A percentile compares a stretch with the other conserved stretches of the same genome.
Evolutionary conservation across 2,329 filamentous ascomycete species (phyloP).

Genomic region (Peltaster fructicola): DNA sequence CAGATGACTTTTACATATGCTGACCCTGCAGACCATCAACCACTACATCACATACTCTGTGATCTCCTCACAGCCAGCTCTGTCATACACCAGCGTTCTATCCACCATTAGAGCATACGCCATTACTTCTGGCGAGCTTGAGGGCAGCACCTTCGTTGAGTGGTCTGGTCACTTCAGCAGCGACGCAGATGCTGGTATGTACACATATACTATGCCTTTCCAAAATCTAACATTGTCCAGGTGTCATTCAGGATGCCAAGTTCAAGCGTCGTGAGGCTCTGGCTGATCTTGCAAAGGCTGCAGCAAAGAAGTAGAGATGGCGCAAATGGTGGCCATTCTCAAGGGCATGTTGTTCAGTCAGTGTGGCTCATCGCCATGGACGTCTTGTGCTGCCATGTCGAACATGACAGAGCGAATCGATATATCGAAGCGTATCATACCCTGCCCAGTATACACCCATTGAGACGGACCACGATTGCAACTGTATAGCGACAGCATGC

Average conservation of each 20-base stretch:
- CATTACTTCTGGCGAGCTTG: slow-evolving; percentile 47
- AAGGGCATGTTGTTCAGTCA: no score
- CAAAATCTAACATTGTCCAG: slow-evolving; percentile 21
- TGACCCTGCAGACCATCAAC: slow-evolving; percentile 40
- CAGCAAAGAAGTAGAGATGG: slow-evolving; percentile 18
- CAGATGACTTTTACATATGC: not conserved
- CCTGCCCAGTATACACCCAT: no score
- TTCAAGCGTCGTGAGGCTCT: slow-evolving; percentile 60
- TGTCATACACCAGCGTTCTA: slow-evolving; percentile 48
- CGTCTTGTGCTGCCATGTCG: no score
- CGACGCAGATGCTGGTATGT: slow-evolving; percentile 50
- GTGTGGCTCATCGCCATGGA: no score
- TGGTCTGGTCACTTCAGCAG: slow-evolving; percentile 55
- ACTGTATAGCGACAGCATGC: no score
- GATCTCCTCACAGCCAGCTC: slow-evolving; percentile 46
- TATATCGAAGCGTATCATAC: no score
- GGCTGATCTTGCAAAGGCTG: slow-evolving; percentile 39
- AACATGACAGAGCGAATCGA: no score
- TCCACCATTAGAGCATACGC: slow-evolving; percentile 49
- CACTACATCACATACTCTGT: slow-evolving; percentile 60
- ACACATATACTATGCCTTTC: not conserved
- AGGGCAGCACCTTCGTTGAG: slow-evolving; percentile 48
- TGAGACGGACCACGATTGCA: no score
- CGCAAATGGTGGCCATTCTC: no score
- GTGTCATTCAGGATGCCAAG: slow-evolving; percentile 56